Conservation (phyloP, 2,329 filamentous ascomycete genomes). For the Apiospora aurea region DNA sequence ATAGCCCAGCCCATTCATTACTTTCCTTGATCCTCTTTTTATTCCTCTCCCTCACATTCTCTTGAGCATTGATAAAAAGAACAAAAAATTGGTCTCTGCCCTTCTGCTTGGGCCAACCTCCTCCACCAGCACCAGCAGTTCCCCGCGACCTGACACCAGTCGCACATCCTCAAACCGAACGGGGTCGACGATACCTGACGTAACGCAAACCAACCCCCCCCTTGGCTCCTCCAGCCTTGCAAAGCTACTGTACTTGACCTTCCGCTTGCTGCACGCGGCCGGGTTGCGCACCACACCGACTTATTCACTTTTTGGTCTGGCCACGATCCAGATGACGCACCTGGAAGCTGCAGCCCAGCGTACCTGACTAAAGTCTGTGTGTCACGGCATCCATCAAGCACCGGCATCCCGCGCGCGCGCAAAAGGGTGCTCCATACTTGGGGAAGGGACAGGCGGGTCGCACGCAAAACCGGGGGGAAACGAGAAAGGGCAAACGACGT, state of each 20-base stretch:
- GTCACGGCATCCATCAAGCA: conserved; percentile 14
- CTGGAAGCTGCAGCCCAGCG: neutral
- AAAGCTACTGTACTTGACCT: neutral
- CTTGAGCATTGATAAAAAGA: neutral
- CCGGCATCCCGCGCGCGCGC: conserved; percentile 13
- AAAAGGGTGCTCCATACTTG: neutral
- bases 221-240: neutral
- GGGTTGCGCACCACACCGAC: neutral
- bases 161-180: neutral
- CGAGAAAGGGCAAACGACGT: conserved; percentile 22
- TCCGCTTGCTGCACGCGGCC: neutral
- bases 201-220: neutral
- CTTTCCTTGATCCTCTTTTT: conserved; percentile 17
- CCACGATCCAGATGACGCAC: neutral
- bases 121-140: neutral
- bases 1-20: conserved; percentile 7
- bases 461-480: neutral
- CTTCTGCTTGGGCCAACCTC: conserved; percentile 17
- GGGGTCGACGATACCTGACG: neutral
- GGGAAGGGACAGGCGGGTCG: conserved; percentile 17
- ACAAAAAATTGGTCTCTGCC: neutral
- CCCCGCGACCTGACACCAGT: conserved; percentile 18
- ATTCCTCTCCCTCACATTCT: neutral
- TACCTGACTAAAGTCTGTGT: conserved; percentile 12
- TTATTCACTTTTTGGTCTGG: neutral